A percentile compares a stretch with the other conserved stretches of the same genome.
These are phyloP conservation scores for Alliaria petiolata DNA, from an alignment of 345 rosid species.

Conservation along the genomic window DNA sequence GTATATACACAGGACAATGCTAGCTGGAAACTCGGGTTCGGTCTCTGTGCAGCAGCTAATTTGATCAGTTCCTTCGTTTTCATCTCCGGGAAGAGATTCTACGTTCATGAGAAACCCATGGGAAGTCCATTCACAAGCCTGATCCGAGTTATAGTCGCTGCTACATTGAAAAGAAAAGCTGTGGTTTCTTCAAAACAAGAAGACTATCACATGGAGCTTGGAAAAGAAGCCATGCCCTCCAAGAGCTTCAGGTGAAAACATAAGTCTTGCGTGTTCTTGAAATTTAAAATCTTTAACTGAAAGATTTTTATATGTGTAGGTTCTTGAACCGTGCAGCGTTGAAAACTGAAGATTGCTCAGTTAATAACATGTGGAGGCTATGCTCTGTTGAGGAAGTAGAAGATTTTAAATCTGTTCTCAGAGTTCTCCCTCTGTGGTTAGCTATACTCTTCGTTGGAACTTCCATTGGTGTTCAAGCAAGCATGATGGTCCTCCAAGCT, in stretches of 20 bases:
- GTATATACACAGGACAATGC: constrained; percentile 44
- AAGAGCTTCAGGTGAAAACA: constrained; percentile 36
- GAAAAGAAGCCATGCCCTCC: background rate
- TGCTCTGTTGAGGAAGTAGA: constrained; percentile 53
- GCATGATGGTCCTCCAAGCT: constrained; percentile 48
- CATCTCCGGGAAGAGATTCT: constrained; percentile 37
- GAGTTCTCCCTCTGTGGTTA: constrained; percentile 42
- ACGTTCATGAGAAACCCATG: constrained; percentile 31
- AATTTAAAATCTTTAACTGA: background rate
- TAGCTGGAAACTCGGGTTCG: constrained; percentile 52
- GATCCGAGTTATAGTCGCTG: constrained; percentile 41
- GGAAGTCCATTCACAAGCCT: constrained; percentile 51
- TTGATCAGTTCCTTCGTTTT: constrained; percentile 33
- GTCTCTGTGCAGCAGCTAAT: constrained; percentile 34
- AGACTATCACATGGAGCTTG: constrained; percentile 31
- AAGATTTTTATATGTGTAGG: constrained; percentile 11
- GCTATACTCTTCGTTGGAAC: constrained; percentile 31
- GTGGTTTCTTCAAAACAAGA: constrained; percentile 26
- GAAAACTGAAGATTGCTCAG: constrained; percentile 30
- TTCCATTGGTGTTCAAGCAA: constrained; percentile 33
- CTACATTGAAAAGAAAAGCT: constrained; percentile 36
- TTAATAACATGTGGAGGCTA: constrained; percentile 43
- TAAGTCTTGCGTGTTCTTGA: background rate
- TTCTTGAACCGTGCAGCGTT: constrained; percentile 35
- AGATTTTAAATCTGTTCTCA: constrained; percentile 48